These are phyloP conservation scores for Breynia disticha DNA, from an alignment of 441 rosid genomes.

Conservation along the genomic window DNA sequence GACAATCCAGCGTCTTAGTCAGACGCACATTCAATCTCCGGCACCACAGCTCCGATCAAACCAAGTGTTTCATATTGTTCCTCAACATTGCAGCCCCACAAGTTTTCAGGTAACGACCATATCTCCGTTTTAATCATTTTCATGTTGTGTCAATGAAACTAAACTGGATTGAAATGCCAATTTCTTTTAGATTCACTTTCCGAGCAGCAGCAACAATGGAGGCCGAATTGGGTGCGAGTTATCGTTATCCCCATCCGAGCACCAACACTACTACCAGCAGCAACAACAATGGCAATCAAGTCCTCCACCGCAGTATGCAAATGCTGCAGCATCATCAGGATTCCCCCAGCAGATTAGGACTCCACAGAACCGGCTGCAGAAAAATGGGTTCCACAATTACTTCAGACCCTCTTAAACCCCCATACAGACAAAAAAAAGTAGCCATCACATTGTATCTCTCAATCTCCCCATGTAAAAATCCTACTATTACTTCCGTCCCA, in stretches of 20 bases:
- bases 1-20: constrained; percentile 45
- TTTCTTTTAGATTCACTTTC: constrained; percentile 28
- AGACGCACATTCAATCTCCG: constrained; percentile 41
- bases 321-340: constrained; percentile 83
- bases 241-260: constrained; percentile 36
- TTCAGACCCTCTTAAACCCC: constrained; percentile 47
- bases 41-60: constrained; percentile 21
- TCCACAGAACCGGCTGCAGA: constrained; percentile 73
- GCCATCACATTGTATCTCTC: constrained; percentile 3
- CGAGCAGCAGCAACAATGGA: constrained; percentile 62
- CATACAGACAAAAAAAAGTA: constrained; percentile 5
- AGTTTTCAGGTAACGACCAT: constrained; percentile 23
- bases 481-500: too few species aligned
- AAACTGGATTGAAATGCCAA: too few species aligned
- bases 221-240: constrained; percentile 60
- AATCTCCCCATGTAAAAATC: background rate
- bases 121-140: background rate
- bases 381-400: constrained; percentile 53
- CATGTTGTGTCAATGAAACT: too few species aligned
- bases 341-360: constrained; percentile 55
- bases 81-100: constrained; percentile 28
- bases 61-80: constrained; percentile 25
- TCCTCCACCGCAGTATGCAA: constrained; percentile 25
- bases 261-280: constrained; percentile 18
- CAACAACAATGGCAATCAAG: constrained; percentile 27